Evolutionary conservation across 2,329 filamentous ascomycete genomes (phyloP).

Genomic region (Trematosphaeria pertusa): DNA sequence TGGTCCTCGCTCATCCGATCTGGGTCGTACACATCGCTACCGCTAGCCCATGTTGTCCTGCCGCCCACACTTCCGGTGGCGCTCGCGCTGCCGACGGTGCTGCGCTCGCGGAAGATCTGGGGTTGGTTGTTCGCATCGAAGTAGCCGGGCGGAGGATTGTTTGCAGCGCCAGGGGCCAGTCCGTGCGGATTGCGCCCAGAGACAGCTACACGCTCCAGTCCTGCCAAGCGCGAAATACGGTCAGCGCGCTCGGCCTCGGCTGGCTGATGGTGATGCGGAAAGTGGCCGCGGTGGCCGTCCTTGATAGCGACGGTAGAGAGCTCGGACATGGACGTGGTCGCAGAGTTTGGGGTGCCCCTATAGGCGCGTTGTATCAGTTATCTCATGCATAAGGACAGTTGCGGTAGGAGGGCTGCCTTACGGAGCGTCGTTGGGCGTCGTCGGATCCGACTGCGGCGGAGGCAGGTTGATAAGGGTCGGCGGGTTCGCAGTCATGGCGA

Average conservation of each 20-base stretch:
- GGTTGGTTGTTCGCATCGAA: constrained; percentile 78
- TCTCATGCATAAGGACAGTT: constrained; percentile 4
- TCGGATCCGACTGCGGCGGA: constrained; percentile 79
- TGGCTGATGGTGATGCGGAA: constrained; percentile 69
- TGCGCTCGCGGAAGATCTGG: constrained; percentile 73
- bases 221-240: constrained; percentile 91
- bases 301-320: constrained; percentile 95
- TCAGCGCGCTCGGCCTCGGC: constrained; percentile 92
- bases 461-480: constrained; percentile 85
- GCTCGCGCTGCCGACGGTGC: constrained; percentile 89
- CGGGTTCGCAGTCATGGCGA: constrained; percentile 46
- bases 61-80: constrained; percentile 81
- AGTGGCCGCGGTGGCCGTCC: constrained; percentile 88
- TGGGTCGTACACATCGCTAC: constrained; percentile 66
- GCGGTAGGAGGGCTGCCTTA: constrained; percentile 56
- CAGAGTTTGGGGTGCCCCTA: constrained; percentile 91
- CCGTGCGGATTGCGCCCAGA: constrained; percentile 62
- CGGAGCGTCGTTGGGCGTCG: constrained; percentile 90
- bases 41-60: constrained; percentile 71
- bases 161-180: constrained; percentile 54
- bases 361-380: constrained; percentile 19
- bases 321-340: constrained; percentile 88
- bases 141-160: constrained; percentile 63
- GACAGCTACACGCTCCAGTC: constrained; percentile 87
- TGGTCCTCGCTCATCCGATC: constrained; percentile 75